Conservation (phyloP, 345 rosid species). For the Eucalyptus curtisii region DNA sequence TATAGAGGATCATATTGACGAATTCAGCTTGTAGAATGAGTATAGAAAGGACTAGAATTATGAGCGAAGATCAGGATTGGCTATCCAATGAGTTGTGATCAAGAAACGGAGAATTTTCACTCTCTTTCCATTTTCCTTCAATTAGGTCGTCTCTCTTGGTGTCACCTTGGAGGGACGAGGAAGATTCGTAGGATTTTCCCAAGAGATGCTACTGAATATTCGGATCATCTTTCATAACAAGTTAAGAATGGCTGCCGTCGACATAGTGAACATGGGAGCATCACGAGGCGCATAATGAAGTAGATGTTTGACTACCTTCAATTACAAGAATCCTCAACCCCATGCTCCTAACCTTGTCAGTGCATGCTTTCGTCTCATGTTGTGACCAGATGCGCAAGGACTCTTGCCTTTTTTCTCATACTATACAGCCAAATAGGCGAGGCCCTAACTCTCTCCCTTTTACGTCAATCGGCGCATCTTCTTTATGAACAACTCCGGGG, state of each 20-base stretch:
- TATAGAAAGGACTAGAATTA: neutral
- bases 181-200: conserved; percentile 1
- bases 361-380: neutral
- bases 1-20: neutral
- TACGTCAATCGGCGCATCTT: neutral
- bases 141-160: neutral
- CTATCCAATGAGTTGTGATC: conserved; percentile 1
- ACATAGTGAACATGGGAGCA: neutral
- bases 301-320: neutral
- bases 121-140: neutral
- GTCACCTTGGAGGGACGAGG: neutral
- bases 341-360: neutral
- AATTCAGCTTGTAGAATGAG: neutral
- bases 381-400: neutral
- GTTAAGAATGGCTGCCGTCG: neutral
- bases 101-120: neutral
- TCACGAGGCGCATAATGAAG: neutral
- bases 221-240: neutral
- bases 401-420: neutral
- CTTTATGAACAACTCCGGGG: neutral
- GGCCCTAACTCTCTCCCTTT: neutral
- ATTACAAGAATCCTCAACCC: neutral
- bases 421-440: neutral
- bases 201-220: conserved; percentile 16
- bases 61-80: neutral